Evolutionary conservation across 1,284 basidiomycete genomes (phyloP).

Genomic region (Vanrija humicola): DNA sequence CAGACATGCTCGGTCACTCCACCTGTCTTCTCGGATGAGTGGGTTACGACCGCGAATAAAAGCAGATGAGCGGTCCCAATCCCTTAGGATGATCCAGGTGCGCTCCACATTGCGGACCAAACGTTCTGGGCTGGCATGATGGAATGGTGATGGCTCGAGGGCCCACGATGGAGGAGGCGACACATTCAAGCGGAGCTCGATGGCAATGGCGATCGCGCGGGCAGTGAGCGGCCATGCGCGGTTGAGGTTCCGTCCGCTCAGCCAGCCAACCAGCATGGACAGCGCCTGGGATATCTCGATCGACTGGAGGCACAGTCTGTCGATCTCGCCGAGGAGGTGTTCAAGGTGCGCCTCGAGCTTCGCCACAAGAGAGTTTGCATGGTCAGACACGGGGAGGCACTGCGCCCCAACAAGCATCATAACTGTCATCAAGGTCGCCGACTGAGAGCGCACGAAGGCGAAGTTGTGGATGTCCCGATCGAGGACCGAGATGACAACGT

Average conservation of each 20-base stretch:
- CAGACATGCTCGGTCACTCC: background rate
- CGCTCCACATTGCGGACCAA: slow-evolving; percentile 15
- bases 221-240: background rate
- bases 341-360: slow-evolving; percentile 18
- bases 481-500: slow-evolving; percentile 10
- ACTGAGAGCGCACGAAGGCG: slow-evolving; percentile 10
- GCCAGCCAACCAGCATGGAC: slow-evolving; percentile 2
- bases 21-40: slow-evolving; percentile 6
- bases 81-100: slow-evolving; percentile 8
- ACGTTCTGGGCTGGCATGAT: background rate
- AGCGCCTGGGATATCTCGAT: slow-evolving; percentile 21
- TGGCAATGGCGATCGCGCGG: slow-evolving; percentile 8
- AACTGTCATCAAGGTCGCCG: slow-evolving; percentile 9
- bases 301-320: slow-evolving; percentile 12
- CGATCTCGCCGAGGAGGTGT: slow-evolving; percentile 5
- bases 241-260: slow-evolving; percentile 2
- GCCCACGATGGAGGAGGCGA: slow-evolving; percentile 13
- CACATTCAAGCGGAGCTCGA: slow-evolving; percentile 16
- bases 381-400: slow-evolving; percentile 16
- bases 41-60: slow-evolving; percentile 15
- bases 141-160: background rate
- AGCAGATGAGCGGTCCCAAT: slow-evolving; percentile 16
- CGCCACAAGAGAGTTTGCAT: slow-evolving; percentile 12
- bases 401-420: slow-evolving; percentile 15
- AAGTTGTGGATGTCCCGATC: slow-evolving; percentile 18